A percentile compares a stretch with the other conserved stretches of the same genome.
These are phyloP conservation scores for Gyrodon lividus DNA, from an alignment of 768 basidiomycete genomes.

Conservation along the genomic window DNA sequence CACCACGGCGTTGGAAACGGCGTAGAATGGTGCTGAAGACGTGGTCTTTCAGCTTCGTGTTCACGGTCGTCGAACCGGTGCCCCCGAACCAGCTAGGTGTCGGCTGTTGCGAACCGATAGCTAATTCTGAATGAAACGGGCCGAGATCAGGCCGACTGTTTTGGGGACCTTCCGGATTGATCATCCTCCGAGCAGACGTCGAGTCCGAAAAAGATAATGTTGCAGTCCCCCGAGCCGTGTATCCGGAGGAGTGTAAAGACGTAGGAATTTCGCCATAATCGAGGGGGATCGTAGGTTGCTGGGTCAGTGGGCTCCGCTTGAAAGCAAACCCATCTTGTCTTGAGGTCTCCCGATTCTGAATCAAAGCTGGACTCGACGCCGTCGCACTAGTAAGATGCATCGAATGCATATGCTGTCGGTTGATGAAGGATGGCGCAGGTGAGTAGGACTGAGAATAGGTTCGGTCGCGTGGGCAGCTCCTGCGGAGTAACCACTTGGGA, in stretches of 20 bases:
- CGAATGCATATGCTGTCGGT: slow-evolving; percentile 38
- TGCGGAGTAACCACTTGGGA: slow-evolving; percentile 84
- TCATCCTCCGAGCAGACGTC: slow-evolving; percentile 14
- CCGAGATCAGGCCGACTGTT: slow-evolving; percentile 33
- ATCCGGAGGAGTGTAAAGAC: slow-evolving; percentile 48
- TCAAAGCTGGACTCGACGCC: slow-evolving; percentile 73
- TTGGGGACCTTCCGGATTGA: slow-evolving; percentile 28
- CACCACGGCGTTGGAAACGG: slow-evolving; percentile 57
- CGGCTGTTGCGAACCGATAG: slow-evolving; percentile 27
- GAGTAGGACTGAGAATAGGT: slow-evolving; percentile 47
- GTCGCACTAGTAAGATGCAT: slow-evolving; percentile 50
- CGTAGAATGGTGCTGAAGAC: slow-evolving; percentile 89
- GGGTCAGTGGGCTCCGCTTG: slow-evolving; percentile 43
- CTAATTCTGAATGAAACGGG: slow-evolving; percentile 42
- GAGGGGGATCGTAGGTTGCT: slow-evolving; percentile 37
- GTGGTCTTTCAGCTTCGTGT: slow-evolving; percentile 92
- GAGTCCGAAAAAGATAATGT: slow-evolving; percentile 26
- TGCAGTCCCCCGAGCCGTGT: slow-evolving; percentile 32
- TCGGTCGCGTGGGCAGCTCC: slow-evolving; percentile 43
- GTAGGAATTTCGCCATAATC: slow-evolving; percentile 47
- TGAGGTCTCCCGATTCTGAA: slow-evolving; percentile 29
- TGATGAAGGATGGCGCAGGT: slow-evolving; percentile 24
- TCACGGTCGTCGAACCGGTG: slow-evolving; percentile 89
- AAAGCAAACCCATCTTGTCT: slow-evolving; percentile 6
- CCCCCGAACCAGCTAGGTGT: slow-evolving; percentile 74